Evolutionary conservation across 2,329 filamentous ascomycete genomes (phyloP).

Genomic region (Rutstroemia sp.): DNA sequence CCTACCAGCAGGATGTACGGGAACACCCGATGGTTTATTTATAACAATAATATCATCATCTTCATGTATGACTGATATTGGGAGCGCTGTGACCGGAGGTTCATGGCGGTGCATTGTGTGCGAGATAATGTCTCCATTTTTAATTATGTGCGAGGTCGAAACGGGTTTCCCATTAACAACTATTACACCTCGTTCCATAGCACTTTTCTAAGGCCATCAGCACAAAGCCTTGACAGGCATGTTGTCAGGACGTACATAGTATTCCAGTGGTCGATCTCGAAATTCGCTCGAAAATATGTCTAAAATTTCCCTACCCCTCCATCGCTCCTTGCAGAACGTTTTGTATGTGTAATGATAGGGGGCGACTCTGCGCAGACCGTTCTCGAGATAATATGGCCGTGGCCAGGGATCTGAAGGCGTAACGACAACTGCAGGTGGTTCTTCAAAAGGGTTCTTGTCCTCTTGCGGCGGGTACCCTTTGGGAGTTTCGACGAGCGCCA

Average conservation of each 20-base stretch:
- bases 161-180: conserved; percentile 70
- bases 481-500: conserved; percentile 35
- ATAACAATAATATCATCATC: conserved; percentile 92
- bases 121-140: conserved; percentile 85
- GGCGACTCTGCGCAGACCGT: conserved; percentile 71
- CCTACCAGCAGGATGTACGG: conserved; percentile 88
- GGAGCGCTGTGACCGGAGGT: conserved; percentile 76
- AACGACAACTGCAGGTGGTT: conserved; percentile 41
- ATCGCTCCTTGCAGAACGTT: conserved; percentile 88
- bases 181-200: conserved; percentile 74
- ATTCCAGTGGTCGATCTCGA: conserved; percentile 74
- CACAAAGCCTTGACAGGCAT: not conserved
- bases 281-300: conserved; percentile 92
- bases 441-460: conserved; percentile 32
- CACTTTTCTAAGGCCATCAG: conserved; percentile 47
- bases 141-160: conserved; percentile 60
- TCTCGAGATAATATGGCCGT: conserved; percentile 73
- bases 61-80: conserved; percentile 80
- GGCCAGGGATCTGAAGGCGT: conserved; percentile 51
- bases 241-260: conserved; percentile 58
- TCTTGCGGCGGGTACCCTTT: conserved; percentile 24
- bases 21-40: conserved; percentile 91
- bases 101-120: conserved; percentile 95
- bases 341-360: conserved; percentile 95
- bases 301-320: conserved; percentile 72